Conservation (phyloP, 345 rosid genomes). For the Hevea brasiliensis region DNA sequence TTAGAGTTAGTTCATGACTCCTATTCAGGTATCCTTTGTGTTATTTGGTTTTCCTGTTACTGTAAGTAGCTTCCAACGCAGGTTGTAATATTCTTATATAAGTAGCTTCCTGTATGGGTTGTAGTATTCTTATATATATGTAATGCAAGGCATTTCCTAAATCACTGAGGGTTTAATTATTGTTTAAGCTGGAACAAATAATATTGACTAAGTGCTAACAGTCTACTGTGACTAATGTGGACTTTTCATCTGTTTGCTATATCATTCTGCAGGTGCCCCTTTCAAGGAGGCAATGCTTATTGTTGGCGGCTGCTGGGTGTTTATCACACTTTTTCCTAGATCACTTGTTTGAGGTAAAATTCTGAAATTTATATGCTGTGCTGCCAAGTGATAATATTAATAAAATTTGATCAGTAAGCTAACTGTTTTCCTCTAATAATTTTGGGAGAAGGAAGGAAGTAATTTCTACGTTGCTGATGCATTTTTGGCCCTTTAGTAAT, state of each 20-base stretch:
- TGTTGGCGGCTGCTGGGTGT: slow-evolving; percentile 54
- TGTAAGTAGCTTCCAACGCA: too few species aligned
- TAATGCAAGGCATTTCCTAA: too few species aligned
- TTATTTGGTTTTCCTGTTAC: too few species aligned
- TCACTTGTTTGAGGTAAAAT: slow-evolving; percentile 64
- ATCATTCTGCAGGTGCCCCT: slow-evolving; percentile 47
- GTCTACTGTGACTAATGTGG: neutral
- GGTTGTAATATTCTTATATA: too few species aligned
- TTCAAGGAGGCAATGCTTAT: slow-evolving; percentile 52
- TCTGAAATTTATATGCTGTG: neutral
- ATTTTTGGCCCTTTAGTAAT: too few species aligned
- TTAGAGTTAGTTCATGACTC: too few species aligned
- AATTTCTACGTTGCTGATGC: too few species aligned
- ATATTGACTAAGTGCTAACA: neutral
- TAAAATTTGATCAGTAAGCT: neutral
- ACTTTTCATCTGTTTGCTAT: neutral
- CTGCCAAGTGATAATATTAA: too few species aligned
- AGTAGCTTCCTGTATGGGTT: too few species aligned
- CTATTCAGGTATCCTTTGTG: too few species aligned
- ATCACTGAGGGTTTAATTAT: too few species aligned
- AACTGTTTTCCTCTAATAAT: neutral
- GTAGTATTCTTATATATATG: too few species aligned
- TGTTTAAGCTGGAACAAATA: neutral
- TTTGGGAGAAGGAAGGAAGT: neutral
- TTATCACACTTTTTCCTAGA: slow-evolving; percentile 71